Base-by-base conservation (phyloP, 2,329 filamentous ascomycete genomes). In the Paecilomyces dactylethromorphus region DNA sequence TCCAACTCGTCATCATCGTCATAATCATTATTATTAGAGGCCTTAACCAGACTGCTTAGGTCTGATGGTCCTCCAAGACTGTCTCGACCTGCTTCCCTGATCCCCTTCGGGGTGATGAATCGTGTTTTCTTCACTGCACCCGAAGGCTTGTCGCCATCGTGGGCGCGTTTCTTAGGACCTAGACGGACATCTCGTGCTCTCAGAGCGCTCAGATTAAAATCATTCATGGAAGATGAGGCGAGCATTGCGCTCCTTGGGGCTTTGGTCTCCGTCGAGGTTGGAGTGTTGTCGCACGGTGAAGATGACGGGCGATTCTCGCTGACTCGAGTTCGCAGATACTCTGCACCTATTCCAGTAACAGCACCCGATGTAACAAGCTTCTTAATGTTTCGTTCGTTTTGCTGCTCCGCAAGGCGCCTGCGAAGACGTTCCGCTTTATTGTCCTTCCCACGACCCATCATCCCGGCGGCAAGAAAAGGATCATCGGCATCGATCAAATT, bases 61-160 rank as follows among this genome's bases (percentile, higher is more conserved):
- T 83, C 82, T n/a, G 66, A 62, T 22, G 65, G 64, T 4, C 73
- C 78, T 10, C 87, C 86, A 1, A 92, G 70, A 68, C 88, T 91
- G 68, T 92, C 89, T 60, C 88, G 80, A 1, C 89, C 89, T 3
- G 89, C 89, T 73, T 91, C 88, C 57, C 86, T 83, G 62, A 92
- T 92, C 0, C 89, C 89, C 70, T 87, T 90, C 50, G 86, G 85
- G 26, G 89, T 91, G 49, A 92, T 82, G 68, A 92, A 92, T n/a
- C 89, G 81, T 56, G 89, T 92, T 80, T 90, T 91, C 75, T 91
- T 68, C 68, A 80, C 63, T 61, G 70, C 72, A 60, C 69, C 69
- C 13, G 39, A 45, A 45, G 39, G 39, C 39, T 45, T 45, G 39
- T 69, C 68, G 21, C 64, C 69, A 64, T 75, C 71, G 62, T 73